These are phyloP conservation scores for Hypoxylon sp. DNA, from an alignment of 2,329 filamentous ascomycete species.

Conservation along the genomic window DNA sequence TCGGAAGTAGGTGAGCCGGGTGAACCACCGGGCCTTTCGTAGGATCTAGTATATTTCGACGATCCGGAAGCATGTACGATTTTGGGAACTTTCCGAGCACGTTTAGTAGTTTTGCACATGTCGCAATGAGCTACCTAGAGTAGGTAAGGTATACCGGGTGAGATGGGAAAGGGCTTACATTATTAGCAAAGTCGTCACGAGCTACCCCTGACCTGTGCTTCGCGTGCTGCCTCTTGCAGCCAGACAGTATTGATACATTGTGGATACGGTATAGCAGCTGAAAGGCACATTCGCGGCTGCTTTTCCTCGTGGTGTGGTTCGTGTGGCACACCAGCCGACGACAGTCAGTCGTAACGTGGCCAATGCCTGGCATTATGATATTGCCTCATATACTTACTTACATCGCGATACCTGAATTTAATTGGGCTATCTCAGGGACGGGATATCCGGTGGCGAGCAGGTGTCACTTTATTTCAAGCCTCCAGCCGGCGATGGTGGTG, in stretches of 20 bases:
- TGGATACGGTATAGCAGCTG: slow-evolving; percentile 31
- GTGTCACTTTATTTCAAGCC: not conserved
- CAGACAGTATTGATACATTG: slow-evolving; percentile 20
- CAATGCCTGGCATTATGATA: no score
- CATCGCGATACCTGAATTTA: not conserved
- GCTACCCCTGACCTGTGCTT: slow-evolving; percentile 20
- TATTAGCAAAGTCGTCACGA: slow-evolving; percentile 21
- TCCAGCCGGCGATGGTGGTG: slow-evolving; percentile 6
- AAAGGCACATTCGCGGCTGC: slow-evolving; percentile 5
- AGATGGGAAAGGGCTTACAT: slow-evolving; percentile 25
- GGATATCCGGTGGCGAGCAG: slow-evolving; percentile 22
- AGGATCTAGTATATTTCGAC: slow-evolving; percentile 18
- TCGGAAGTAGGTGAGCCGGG: slow-evolving; percentile 28
- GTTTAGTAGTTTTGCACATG: slow-evolving; percentile 1
- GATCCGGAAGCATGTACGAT: slow-evolving; percentile 29
- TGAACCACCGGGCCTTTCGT: slow-evolving; percentile 20
- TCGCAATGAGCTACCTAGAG: slow-evolving; percentile 7
- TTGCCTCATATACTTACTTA: slow-evolving; percentile 3
- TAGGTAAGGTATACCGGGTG: slow-evolving; percentile 10
- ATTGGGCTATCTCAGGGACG: slow-evolving; percentile 3
- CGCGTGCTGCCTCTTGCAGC: slow-evolving; percentile 12
- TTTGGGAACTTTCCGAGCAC: slow-evolving; percentile 21
- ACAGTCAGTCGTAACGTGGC: slow-evolving; percentile 21
- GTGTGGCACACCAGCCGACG: slow-evolving; percentile 24
- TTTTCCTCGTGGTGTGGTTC: slow-evolving; percentile 25